Evolutionary conservation across 768 basidiomycete species (phyloP).

Genomic region (Kwoniella bestiolae): DNA sequence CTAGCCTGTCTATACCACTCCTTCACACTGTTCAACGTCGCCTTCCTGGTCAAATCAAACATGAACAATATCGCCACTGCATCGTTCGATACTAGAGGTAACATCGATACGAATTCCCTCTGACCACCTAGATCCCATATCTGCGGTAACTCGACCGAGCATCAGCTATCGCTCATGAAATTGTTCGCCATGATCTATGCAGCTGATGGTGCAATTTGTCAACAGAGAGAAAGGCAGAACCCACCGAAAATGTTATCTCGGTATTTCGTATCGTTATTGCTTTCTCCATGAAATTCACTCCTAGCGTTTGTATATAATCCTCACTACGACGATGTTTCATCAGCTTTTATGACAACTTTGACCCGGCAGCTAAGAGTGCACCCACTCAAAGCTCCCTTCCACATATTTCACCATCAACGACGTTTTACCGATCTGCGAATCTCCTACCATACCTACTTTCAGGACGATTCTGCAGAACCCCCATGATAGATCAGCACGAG

Average conservation of each 20-base stretch:
- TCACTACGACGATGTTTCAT: conserved; percentile 60
- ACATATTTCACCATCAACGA: conserved; percentile 99
- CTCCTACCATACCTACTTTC: conserved; percentile 99
- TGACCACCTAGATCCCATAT: conserved; percentile 98
- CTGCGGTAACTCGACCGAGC: conserved; percentile 27
- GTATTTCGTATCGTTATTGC: conserved; percentile 97
- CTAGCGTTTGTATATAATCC: conserved; percentile 99
- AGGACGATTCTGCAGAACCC: conserved; percentile 74
- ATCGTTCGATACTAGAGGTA: conserved; percentile 96
- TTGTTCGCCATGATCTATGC: no score
- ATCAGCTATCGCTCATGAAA: no score
- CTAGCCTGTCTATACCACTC: conserved; percentile 99
- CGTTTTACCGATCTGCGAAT: conserved; percentile 99
- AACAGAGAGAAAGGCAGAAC: no score
- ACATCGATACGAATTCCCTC: conserved; percentile 98
- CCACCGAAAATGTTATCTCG: conserved; percentile 90
- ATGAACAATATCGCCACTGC: conserved; percentile 99
- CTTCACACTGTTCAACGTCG: conserved; percentile 96
- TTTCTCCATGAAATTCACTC: conserved; percentile 99
- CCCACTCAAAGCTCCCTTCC: conserved; percentile 87
- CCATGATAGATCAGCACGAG: no score
- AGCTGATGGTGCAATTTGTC: not conserved
- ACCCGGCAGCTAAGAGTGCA: not conserved
- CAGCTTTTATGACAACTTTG: not conserved
- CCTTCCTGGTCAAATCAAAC: conserved; percentile 98